Conservation (phyloP, 441 rosid species). For the Syzygium malaccense region DNA sequence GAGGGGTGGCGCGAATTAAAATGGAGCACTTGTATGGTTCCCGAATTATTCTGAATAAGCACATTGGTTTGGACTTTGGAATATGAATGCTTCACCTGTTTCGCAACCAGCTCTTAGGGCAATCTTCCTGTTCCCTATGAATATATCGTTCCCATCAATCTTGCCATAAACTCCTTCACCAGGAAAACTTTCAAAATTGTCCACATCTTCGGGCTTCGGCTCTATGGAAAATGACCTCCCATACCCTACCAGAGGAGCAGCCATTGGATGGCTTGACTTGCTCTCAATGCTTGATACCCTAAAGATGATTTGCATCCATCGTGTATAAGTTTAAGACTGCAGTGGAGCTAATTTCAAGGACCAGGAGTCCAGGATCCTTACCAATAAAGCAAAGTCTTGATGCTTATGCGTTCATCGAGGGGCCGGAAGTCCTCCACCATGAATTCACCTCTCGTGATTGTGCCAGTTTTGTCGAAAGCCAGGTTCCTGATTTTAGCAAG, state of each 20-base stretch:
- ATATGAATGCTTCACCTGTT: slow-evolving; percentile 33
- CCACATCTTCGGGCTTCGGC: slow-evolving; percentile 66
- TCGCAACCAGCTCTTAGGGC: slow-evolving; percentile 48
- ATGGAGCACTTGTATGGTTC: background rate
- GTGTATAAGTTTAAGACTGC: background rate
- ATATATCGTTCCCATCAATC: slow-evolving; percentile 54
- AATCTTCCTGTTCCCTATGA: slow-evolving; percentile 68
- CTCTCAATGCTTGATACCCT: slow-evolving; percentile 95
- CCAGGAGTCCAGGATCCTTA: slow-evolving; percentile 4
- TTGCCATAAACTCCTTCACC: slow-evolving; percentile 86
- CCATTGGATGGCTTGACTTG: slow-evolving; percentile 95
- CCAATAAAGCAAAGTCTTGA: slow-evolving; percentile 55
- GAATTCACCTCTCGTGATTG: slow-evolving; percentile 86
- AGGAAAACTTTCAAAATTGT: slow-evolving; percentile 61
- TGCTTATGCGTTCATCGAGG: slow-evolving; percentile 30
- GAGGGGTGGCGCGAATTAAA: background rate
- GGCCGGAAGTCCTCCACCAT: slow-evolving; percentile 47
- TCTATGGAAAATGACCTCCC: slow-evolving; percentile 48
- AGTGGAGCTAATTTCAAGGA: background rate
- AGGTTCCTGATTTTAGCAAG: slow-evolving; percentile 58
- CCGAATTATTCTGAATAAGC: background rate
- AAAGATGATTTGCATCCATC: background rate
- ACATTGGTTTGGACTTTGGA: background rate
- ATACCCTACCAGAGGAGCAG: slow-evolving; percentile 58
- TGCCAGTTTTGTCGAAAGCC: slow-evolving; percentile 94